A percentile compares a stretch with the other conserved stretches of the same genome.
phyloP scores from a whole-genome alignment of 2,329 filamentous ascomycete species.

The Verticillium tricorpus region DNA sequence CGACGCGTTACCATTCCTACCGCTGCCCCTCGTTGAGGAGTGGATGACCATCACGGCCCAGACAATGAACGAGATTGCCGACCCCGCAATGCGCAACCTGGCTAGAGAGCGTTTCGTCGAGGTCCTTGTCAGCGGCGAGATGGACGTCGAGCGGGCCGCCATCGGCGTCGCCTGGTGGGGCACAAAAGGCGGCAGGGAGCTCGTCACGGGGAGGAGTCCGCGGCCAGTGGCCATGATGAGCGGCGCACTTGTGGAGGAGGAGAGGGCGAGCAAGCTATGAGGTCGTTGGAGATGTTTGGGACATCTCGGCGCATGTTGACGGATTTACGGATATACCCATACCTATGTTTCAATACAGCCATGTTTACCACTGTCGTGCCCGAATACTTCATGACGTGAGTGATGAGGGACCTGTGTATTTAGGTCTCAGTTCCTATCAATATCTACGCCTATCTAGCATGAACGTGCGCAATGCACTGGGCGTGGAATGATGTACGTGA shows the following conservation, averaged over 20 bases:
- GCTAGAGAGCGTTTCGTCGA: constrained; percentile 76
- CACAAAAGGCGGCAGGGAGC: constrained; percentile 47
- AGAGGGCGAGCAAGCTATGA: constrained; percentile 29
- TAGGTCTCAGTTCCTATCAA: too few relatives aligned
- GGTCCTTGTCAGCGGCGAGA: constrained; percentile 72
- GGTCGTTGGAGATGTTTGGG: not conserved
- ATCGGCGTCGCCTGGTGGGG: constrained; percentile 87
- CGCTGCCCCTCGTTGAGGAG: constrained; percentile 66
- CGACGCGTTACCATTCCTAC: constrained; percentile 72
- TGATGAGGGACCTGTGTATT: too few relatives aligned
- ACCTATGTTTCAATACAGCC: too few relatives aligned
- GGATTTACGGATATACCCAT: not conserved
- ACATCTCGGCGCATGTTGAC: too few relatives aligned
- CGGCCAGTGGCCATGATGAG: constrained; percentile 41
- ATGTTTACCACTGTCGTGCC: too few relatives aligned
- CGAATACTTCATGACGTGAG: too few relatives aligned
- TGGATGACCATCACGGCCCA: constrained; percentile 73
- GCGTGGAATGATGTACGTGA: too few relatives aligned
- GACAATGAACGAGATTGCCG: constrained; percentile 59
- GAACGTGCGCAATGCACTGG: too few relatives aligned
- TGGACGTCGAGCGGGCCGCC: constrained; percentile 80
- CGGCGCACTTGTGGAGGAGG: constrained; percentile 38
- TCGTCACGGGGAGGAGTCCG: constrained; percentile 32
- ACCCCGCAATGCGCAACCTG: constrained; percentile 55
- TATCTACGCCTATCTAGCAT: too few relatives aligned